A percentile compares a stretch with the other conserved stretches of the same genome.
These are phyloP conservation scores for Ogataea paraovalis DNA, from an alignment of 805 yeast genomes.

Conservation along the genomic window DNA sequence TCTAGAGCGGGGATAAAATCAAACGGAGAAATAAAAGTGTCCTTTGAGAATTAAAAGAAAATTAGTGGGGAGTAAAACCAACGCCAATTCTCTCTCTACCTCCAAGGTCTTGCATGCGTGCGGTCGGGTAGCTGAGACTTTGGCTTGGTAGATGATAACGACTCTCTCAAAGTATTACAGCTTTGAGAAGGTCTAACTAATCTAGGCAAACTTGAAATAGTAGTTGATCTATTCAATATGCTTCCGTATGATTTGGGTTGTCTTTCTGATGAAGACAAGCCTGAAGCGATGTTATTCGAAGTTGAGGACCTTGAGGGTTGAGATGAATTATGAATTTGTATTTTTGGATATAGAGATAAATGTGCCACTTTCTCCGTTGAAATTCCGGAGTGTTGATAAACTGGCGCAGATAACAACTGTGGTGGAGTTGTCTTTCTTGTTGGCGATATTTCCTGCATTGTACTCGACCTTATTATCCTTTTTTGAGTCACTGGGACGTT, in stretches of 20 bases:
- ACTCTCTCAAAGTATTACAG: background rate
- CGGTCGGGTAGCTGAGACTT: background rate
- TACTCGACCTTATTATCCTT: conserved; percentile 14
- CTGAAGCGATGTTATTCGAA: background rate
- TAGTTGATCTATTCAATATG: conserved; percentile 5
- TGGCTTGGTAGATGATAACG: background rate
- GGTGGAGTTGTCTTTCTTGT: conserved; percentile 7
- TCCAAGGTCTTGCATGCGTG: conserved; percentile 15
- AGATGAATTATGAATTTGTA: background rate
- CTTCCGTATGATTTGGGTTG: background rate
- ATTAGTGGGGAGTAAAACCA: too few species aligned
- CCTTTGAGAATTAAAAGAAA: too few species aligned
- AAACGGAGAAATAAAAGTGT: too few species aligned
- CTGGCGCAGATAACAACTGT: too few species aligned
- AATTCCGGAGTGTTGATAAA: background rate
- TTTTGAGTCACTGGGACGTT: background rate
- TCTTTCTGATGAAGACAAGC: background rate
- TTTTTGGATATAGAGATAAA: background rate
- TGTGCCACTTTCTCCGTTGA: background rate
- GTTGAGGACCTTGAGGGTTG: conserved; percentile 4
- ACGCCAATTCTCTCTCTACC: too few species aligned
- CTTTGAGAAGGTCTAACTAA: conserved; percentile 8
- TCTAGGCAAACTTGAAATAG: conserved; percentile 14
- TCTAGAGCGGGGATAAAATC: too few species aligned
- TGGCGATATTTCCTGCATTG: conserved; percentile 20